These are phyloP conservation scores for Cordyceps pruinosa DNA, from an alignment of 2,329 filamentous ascomycete genomes.

Conservation along the genomic window DNA sequence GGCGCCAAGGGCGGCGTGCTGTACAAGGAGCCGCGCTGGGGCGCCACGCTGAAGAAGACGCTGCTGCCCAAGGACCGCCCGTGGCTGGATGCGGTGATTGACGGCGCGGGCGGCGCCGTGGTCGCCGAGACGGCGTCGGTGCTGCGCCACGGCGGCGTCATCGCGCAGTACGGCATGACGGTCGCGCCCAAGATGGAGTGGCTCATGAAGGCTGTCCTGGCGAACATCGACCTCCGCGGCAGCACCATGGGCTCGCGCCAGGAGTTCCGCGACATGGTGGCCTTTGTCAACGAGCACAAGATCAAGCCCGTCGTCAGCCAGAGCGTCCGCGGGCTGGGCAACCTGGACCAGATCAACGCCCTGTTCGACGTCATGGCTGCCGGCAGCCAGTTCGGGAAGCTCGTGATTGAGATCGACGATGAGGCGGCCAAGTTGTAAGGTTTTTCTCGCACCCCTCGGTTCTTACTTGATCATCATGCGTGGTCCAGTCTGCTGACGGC, in stretches of 20 bases:
- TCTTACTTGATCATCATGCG: neutral
- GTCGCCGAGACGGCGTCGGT: slow-evolving; percentile 61
- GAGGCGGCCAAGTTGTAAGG: slow-evolving; percentile 34
- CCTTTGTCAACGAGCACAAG: slow-evolving; percentile 66
- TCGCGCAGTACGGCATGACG: slow-evolving; percentile 89
- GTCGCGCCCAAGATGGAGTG: slow-evolving; percentile 78
- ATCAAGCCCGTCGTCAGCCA: slow-evolving; percentile 73
- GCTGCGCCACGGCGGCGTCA: slow-evolving; percentile 75
- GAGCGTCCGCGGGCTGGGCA: slow-evolving; percentile 64
- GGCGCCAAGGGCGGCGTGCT: slow-evolving; percentile 77
- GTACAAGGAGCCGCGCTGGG: slow-evolving; percentile 76
- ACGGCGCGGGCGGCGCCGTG: slow-evolving; percentile 84
- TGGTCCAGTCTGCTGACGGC: neutral
- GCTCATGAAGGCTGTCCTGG: slow-evolving; percentile 74
- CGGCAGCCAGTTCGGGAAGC: slow-evolving; percentile 83
- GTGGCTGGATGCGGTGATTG: slow-evolving; percentile 75
- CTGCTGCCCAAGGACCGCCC: slow-evolving; percentile 59
- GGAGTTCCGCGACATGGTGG: slow-evolving; percentile 88
- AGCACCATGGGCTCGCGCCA: slow-evolving; percentile 85
- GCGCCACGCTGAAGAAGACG: slow-evolving; percentile 57
- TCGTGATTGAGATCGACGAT: slow-evolving; percentile 67
- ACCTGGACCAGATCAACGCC: slow-evolving; percentile 69
- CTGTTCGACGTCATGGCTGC: slow-evolving; percentile 85
- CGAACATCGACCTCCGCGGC: slow-evolving; percentile 80
- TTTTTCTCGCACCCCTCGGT: neutral